phyloP scores from a whole-genome alignment of 257 asterid species.

The Knoxia roxburghii region DNA sequence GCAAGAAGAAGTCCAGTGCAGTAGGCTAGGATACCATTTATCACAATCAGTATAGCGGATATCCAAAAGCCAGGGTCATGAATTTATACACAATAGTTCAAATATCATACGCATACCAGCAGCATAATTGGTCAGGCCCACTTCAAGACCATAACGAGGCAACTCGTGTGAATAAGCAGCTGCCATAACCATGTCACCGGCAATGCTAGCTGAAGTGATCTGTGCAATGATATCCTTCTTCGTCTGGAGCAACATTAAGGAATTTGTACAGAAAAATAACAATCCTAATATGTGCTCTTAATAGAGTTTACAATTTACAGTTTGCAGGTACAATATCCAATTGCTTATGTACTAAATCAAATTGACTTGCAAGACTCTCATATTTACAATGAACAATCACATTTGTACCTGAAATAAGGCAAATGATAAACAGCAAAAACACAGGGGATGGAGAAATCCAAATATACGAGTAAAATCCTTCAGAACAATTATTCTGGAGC shows the following conservation, averaged over 20 bases:
- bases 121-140: constrained; percentile 62
- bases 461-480: background rate
- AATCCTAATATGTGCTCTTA: background rate
- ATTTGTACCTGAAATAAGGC: background rate
- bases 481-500: background rate
- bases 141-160: constrained; percentile 61
- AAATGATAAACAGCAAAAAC: background rate
- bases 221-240: constrained; percentile 66
- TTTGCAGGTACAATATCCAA: background rate
- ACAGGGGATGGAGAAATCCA: background rate
- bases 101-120: constrained; percentile 35
- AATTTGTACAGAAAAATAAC: background rate
- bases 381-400: background rate
- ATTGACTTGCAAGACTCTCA: background rate
- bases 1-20: constrained; percentile 79
- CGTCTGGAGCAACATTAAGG: constrained; percentile 45
- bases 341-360: too few relatives aligned
- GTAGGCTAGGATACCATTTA: constrained; percentile 35
- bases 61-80: background rate
- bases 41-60: background rate
- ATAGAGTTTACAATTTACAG: background rate
- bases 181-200: constrained; percentile 60
- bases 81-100: background rate
- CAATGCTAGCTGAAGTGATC: constrained; percentile 56
- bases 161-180: constrained; percentile 63